Evolutionary conservation across 805 yeast genomes (phyloP), one percentile per base, ranked within the genome.

Genomic region (Candida hungchunana): DNA sequence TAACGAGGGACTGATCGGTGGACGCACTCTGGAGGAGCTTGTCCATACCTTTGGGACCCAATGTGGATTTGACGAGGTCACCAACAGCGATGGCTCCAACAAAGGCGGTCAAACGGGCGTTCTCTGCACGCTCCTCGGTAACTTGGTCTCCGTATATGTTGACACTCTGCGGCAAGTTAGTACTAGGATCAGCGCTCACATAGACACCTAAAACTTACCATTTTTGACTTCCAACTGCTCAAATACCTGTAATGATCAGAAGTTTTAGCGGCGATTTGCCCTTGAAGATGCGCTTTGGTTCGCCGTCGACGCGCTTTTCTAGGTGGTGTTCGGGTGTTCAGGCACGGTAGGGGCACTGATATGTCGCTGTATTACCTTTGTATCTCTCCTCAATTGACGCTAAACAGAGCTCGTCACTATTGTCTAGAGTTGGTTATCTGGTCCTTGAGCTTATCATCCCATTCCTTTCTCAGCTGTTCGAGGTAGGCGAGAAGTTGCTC

Each of bases 1-100:
- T 93, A 25, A 93, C 89, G 55, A 89, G 56, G 3, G 93, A 71
- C 37, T 70, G 71, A 31, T 85, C 86, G 28, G 93, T 76, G 5
- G 88, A 73, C 14, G 96, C 84, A 47, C 94, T 80, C 55, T 87
- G 96, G 44, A 93, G 68, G 45, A 93, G 68, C 60, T 93, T 93
- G 62, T 93, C 99, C 97, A 93, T 90, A 45, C 99, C 99, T 58
- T 93, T 90, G 44, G 99, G 99, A 12, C 99, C 99, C 46, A 93
- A 67, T 3, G 98, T 82, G 20, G 87, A 76, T 62, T 90, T 90
- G 30, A 90, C 98, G 43, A 93, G 72, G 62, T 93, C 98, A 34
- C 98, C 99, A 23, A 93, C 98, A 26, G 98, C 99, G 58, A 93
- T 90, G 47, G 98, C 98, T 32, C 98, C 98, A 9, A 93, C 95